Percentiles rank a stretch among this genome's conserved stretches.
phyloP scores from a whole-genome alignment of 805 yeast genomes.

The Ogataea nonfermentans region DNA sequence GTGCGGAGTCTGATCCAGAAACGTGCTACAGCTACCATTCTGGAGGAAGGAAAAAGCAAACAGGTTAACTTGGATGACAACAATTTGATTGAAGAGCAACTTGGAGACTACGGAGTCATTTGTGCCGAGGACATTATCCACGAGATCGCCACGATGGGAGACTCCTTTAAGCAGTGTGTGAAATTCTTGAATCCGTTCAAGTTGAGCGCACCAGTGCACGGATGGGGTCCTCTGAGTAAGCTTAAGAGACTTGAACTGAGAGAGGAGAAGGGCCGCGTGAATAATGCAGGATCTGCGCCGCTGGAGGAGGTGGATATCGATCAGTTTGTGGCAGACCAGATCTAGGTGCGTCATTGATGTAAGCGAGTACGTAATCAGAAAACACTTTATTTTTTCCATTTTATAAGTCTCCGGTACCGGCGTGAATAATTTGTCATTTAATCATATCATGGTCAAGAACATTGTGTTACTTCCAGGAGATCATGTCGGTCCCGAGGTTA shows the following conservation, averaged over 20 bases:
- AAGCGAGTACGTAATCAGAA: slow-evolving; percentile 1
- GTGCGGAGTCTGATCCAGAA: slow-evolving; percentile 73
- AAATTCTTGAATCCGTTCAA: slow-evolving; percentile 69
- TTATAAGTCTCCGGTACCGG: slow-evolving; percentile 8
- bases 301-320: slow-evolving; percentile 74
- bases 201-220: slow-evolving; percentile 66
- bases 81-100: slow-evolving; percentile 67
- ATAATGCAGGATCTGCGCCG: slow-evolving; percentile 64
- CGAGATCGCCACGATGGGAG: slow-evolving; percentile 64
- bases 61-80: slow-evolving; percentile 65
- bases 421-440: slow-evolving; percentile 12
- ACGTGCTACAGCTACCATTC: slow-evolving; percentile 57
- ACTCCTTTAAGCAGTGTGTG: slow-evolving; percentile 56
- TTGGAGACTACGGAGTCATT: slow-evolving; percentile 67
- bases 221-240: slow-evolving; percentile 72
- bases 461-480: slow-evolving; percentile 94
- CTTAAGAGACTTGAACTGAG: slow-evolving; percentile 60
- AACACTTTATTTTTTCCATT: not conserved
- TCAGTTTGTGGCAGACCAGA: slow-evolving; percentile 62
- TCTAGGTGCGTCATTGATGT: slow-evolving; percentile 31
- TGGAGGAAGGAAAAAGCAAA: slow-evolving; percentile 28
- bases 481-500: slow-evolving; percentile 92
- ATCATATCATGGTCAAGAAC: slow-evolving; percentile 38
- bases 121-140: slow-evolving; percentile 81
- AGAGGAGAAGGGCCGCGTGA: slow-evolving; percentile 48